Percentiles rank a stretch among this genome's conserved stretches.
phyloP scores from a whole-genome alignment of 805 yeast species.

The Wickerhamiella parazyma region DNA sequence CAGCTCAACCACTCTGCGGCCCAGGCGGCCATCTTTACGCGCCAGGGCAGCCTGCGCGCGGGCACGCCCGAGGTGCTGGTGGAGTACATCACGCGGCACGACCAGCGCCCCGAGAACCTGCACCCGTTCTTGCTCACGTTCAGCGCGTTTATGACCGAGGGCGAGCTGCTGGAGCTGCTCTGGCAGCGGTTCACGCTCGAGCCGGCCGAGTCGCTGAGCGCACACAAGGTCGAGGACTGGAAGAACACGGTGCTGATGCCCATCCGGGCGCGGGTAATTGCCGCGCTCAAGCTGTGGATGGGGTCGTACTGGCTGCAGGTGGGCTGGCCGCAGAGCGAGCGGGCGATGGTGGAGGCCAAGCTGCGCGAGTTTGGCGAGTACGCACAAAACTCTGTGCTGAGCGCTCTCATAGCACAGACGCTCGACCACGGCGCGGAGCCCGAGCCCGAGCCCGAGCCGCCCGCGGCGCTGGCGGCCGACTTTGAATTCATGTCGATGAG shows the following conservation, averaged over 20 bases:
- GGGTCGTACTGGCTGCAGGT: constrained; percentile 22
- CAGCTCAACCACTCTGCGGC: background rate
- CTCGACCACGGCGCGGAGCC: no score
- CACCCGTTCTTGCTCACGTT: constrained; percentile 62
- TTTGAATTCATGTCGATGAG: background rate
- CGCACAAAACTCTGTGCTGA: constrained; percentile 34
- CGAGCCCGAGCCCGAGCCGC: no score
- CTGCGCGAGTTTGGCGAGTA: constrained; percentile 21
- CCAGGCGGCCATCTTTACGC: constrained; percentile 35
- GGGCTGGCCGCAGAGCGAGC: background rate
- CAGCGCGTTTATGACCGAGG: constrained; percentile 47
- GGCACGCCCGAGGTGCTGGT: constrained; percentile 69
- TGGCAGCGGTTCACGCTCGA: constrained; percentile 46
- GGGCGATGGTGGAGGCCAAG: background rate
- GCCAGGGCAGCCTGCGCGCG: constrained; percentile 63
- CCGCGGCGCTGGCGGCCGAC: background rate
- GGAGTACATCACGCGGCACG: constrained; percentile 69
- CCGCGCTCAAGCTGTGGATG: constrained; percentile 50
- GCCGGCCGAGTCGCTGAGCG: constrained; percentile 75
- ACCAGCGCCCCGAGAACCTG: constrained; percentile 46
- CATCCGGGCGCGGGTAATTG: constrained; percentile 50
- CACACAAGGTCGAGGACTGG: constrained; percentile 69
- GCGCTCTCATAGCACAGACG: constrained; percentile 30
- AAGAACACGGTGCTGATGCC: constrained; percentile 53
- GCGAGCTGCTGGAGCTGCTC: constrained; percentile 6